Evolutionary conservation across 2,329 filamentous ascomycete species (phyloP), one percentile per base, ranked within the genome.

Genomic region (Cadophora gregata): DNA sequence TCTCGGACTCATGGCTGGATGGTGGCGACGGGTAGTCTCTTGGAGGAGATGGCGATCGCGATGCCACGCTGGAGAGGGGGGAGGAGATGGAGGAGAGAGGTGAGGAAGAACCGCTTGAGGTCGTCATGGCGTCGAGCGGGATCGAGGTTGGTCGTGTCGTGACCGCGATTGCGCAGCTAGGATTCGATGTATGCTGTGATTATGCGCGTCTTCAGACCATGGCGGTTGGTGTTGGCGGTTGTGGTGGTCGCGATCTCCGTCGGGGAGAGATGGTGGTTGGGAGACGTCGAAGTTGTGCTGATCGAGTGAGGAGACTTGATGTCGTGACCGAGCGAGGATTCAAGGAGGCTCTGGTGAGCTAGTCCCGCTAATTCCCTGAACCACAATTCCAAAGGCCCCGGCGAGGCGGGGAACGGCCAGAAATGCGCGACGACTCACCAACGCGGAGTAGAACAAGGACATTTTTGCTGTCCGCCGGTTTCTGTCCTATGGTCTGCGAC

Each of bases 31-130:
- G 76, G 59, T 77, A 77, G 65, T 75, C 71, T 45, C 29, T 55
- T 21, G 72, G 71, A 19, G 73, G 73, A 50, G 75, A 70, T 58
- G 78, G 78, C 63, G 77, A 76, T 71, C 75, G 68, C 65, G 80
- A 80, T 42, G 71, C 71, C n/a, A 77, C 56, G 55, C 71, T 77
- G 38, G 74, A 75, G 16, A 78, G 72, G 10, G 77, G 75, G 12
- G 77, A 81, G 25, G 78, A 77, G 25, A 69, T 68, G 25, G 75
- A 75, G 12, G 77, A 80, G 47, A 78, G 76, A 29, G 71, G 70
- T 8, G 69, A 66, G 14, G 73, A 72, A 21, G 73, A 72, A 38
- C 65, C 67, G 58, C 55, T 71, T 25, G 50, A 21, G 56, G 59
- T 59, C 48, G 59, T 50, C 64, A 68, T 72, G 59, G 59, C 45